Evolutionary conservation across 2,329 filamentous ascomycete genomes (phyloP).

Genomic region (Didymella segeticola): DNA sequence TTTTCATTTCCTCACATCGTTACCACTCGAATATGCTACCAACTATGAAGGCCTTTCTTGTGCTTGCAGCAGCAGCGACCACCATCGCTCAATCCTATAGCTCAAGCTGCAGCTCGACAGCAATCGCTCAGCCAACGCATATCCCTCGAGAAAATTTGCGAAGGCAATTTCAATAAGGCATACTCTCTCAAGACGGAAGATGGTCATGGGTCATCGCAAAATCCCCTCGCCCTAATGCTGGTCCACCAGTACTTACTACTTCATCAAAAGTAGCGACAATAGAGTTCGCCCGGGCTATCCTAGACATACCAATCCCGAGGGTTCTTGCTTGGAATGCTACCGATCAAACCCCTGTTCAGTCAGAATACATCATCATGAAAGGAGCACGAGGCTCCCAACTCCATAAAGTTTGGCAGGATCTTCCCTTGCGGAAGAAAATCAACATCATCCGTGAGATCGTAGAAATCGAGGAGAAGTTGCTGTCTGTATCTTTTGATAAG

Average conservation of each 20-base stretch:
- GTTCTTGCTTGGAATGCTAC: constrained; percentile 30
- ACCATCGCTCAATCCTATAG: too few relatives aligned
- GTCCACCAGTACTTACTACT: constrained; percentile 18
- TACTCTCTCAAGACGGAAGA: constrained; percentile 35
- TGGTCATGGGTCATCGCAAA: constrained; percentile 24
- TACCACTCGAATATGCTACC: too few relatives aligned
- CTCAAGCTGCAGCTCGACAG: too few relatives aligned
- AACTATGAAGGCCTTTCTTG: too few relatives aligned
- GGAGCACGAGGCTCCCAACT: constrained; percentile 41
- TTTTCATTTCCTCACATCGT: too few relatives aligned
- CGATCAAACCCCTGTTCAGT: constrained; percentile 25
- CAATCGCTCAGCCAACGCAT: constrained; percentile 50
- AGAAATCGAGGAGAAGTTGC: constrained; percentile 2
- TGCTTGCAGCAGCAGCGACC: too few relatives aligned
- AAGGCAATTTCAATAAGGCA: constrained; percentile 37
- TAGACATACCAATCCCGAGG: constrained; percentile 33
- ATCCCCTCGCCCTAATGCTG: constrained; percentile 28
- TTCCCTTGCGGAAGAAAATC: constrained; percentile 32
- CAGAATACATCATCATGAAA: constrained; percentile 36
- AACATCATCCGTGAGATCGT: constrained; percentile 29
- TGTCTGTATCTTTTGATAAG: constrained; percentile 38
- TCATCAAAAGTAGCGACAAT: constrained; percentile 33
- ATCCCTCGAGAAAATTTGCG: constrained; percentile 25
- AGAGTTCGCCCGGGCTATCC: constrained; percentile 27
- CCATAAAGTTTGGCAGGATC: constrained; percentile 37